Percentiles rank a stretch among this genome's conserved stretches.
phyloP scores from a whole-genome alignment of 352 stramenopile genomes.

The Thraustotheca clavata region DNA sequence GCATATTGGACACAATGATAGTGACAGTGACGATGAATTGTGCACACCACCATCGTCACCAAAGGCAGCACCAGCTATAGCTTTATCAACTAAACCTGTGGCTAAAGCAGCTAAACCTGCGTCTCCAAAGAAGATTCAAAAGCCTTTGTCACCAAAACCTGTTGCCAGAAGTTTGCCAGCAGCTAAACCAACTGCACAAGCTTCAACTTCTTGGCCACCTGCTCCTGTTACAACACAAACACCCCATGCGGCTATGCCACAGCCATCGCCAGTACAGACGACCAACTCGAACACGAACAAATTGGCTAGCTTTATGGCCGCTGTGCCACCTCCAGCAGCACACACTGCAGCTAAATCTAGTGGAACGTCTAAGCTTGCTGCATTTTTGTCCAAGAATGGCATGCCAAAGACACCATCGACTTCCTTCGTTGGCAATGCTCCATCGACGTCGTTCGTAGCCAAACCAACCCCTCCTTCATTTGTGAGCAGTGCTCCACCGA shows the following conservation, averaged over 20 bases:
- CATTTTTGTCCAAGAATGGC: constrained; percentile 55
- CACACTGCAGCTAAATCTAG: constrained; percentile 31
- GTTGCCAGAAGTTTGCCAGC: too few relatives aligned
- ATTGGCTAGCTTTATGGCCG: constrained; percentile 69
- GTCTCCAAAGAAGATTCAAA: too few relatives aligned
- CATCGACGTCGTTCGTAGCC: neutral
- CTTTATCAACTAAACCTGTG: neutral
- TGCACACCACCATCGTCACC: constrained; percentile 22
- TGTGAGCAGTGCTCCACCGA: neutral
- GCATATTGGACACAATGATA: neutral
- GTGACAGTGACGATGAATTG: constrained; percentile 27
- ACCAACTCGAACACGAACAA: constrained; percentile 32
- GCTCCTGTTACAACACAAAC: too few relatives aligned
- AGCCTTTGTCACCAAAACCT: neutral
- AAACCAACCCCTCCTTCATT: neutral
- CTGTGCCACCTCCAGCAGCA: constrained; percentile 37
- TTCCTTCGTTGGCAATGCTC: neutral
- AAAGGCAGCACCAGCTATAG: constrained; percentile 10
- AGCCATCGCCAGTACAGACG: neutral
- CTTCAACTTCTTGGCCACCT: too few relatives aligned
- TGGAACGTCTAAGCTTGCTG: constrained; percentile 68
- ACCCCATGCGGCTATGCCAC: too few relatives aligned
- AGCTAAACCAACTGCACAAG: too few relatives aligned
- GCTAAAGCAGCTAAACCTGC: neutral
- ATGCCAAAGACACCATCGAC: neutral